phyloP scores from a whole-genome alignment of 78 protist genomes.

The Monocercomonoides exilis region DNA sequence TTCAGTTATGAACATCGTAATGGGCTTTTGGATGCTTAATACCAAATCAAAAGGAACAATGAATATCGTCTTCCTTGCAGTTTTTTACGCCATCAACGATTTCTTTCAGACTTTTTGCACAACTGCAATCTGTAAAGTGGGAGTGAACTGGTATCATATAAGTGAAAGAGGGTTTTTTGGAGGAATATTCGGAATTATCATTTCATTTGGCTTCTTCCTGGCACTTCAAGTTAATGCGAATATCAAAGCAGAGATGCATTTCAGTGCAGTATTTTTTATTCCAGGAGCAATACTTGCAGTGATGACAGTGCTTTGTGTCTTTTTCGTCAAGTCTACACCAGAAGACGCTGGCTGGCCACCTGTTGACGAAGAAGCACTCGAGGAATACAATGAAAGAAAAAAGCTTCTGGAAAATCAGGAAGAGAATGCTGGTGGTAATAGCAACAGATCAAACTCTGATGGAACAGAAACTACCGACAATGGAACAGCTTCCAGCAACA shows the following conservation, averaged over 20 bases:
- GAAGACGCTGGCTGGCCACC: constrained; percentile 22
- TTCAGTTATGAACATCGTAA: neutral
- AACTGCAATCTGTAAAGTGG: constrained; percentile 24
- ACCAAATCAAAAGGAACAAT: neutral
- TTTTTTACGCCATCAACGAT: constrained; percentile 17
- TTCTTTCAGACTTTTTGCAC: constrained; percentile 29
- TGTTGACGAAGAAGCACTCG: neutral
- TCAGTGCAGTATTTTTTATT: neutral
- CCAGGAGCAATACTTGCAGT: constrained; percentile 1
- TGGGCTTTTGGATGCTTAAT: neutral
- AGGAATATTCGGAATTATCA: constrained; percentile 25
- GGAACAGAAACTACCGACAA: neutral
- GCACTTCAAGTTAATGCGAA: constrained; percentile 17
- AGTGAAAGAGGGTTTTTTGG: constrained; percentile 30
- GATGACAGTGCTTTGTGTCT: neutral
- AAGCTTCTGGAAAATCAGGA: neutral
- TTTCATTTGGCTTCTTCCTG: constrained; percentile 41
- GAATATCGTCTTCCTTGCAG: neutral
- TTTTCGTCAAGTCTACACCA: constrained; percentile 12
- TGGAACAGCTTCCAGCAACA: neutral
- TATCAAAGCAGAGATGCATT: neutral
- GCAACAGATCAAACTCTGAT: neutral
- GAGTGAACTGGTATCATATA: constrained; percentile 30
- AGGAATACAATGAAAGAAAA: neutral
- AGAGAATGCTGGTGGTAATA: neutral